These are phyloP conservation scores for Hansenula lynferdii DNA, from an alignment of 1,139 yeast genomes.

Conservation along the genomic window DNA sequence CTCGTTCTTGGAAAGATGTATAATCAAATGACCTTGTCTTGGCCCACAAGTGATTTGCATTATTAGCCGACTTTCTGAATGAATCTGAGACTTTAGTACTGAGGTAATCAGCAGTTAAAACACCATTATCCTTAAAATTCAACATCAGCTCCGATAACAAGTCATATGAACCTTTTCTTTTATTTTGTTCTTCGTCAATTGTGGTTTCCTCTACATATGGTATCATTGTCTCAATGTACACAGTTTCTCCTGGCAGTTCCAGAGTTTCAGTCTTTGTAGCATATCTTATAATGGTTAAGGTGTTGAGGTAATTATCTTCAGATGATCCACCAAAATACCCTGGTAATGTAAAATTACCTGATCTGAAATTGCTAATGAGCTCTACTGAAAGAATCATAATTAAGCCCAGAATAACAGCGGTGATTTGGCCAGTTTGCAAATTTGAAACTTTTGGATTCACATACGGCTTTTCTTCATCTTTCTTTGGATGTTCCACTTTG, in stretches of 20 bases:
- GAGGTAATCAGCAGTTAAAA: too few species aligned
- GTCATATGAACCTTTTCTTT: constrained; percentile 1
- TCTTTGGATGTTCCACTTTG: neutral
- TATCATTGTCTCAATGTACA: constrained; percentile 1
- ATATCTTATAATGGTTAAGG: constrained; percentile 10
- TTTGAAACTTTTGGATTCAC: too few species aligned
- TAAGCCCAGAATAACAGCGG: neutral
- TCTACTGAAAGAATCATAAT: neutral
- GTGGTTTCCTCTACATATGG: neutral
- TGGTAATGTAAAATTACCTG: neutral
- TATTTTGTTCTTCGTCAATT: neutral
- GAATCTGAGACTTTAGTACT: too few species aligned
- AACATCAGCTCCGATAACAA: constrained; percentile 5
- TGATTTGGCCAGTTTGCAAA: too few species aligned
- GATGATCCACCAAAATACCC: neutral
- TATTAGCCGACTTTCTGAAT: too few species aligned
- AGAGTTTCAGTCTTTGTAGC: constrained; percentile 13
- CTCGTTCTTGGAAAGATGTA: neutral
- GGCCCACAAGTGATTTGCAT: too few species aligned
- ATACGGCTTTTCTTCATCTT: neutral
- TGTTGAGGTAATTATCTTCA: neutral
- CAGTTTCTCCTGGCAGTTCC: constrained; percentile 5
- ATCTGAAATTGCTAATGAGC: neutral
- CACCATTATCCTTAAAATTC: too few species aligned
- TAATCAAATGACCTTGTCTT: too few species aligned